Evolutionary conservation across 2,329 filamentous ascomycete species (phyloP), one percentile per base, ranked within the genome.

Genomic region (Trichoderma sp.): DNA sequence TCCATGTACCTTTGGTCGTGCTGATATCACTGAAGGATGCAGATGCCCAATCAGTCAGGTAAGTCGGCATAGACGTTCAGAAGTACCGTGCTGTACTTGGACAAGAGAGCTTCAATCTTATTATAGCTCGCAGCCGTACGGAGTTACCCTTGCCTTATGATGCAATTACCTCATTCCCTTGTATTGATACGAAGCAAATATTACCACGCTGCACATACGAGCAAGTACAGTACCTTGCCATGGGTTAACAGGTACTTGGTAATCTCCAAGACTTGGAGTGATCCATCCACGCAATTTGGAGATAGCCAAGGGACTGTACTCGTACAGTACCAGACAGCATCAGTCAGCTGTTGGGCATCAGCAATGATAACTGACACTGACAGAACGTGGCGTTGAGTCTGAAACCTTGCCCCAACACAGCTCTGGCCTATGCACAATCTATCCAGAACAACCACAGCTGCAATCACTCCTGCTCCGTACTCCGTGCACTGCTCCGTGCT

Each of bases 371-470:
- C 39, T 18, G 39, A 43, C 39, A 43, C 39, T n/a, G 39, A 43
- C 39, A 2, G 39, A 15, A 64, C n/a, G 61, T 30, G 61, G 61
- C 61, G 39, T 64, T 7, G 11, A 28, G 36, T 64, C 36, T 64
- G 26, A 64, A 67, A 56, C 64, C 14, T 39, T 6, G 47, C 15
- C 51, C 32, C 43, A 28, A 21, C 15, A 24, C 36, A 64, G 39
- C 61, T 64, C 39, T 32, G 24, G 28, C 51, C 51, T 67, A 2
- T 39, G 32, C 18, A 30, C 15, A 58, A 68, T 68, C 65, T 58
- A 68, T 68, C 67, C 36, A 70, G 21, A 34, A 70, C 56, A 51
- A 70, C 57, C n/a, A 47, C 34, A 18, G 39, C 39, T 60, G 39
- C 39, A 43, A 3, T 32, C 26, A 34, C 64, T 53, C 24, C 24